Conservation (phyloP, 2,329 filamentous ascomycete species). For the Aspergillus quadrilineatus region DNA sequence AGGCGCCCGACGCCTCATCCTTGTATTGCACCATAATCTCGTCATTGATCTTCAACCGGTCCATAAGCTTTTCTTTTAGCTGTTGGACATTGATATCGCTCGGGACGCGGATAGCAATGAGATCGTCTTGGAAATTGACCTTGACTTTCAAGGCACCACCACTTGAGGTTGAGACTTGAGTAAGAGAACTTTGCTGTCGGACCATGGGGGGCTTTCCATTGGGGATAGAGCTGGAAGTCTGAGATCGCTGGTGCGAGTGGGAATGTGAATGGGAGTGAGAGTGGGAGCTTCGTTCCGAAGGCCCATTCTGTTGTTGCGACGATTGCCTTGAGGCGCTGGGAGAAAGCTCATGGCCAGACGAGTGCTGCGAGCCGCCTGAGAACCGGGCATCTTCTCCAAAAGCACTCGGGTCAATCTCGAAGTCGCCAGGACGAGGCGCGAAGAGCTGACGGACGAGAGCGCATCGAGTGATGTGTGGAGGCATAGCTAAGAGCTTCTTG, state of each 20-base stretch:
- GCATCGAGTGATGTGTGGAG: constrained; percentile 78
- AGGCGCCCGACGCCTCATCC: constrained; percentile 75
- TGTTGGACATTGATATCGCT: constrained; percentile 74
- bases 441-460: constrained; percentile 88
- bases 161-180: constrained; percentile 42
- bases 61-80: constrained; percentile 78
- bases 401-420: constrained; percentile 77
- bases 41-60: constrained; percentile 77
- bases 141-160: constrained; percentile 80
- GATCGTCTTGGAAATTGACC: constrained; percentile 86
- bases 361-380: constrained; percentile 68
- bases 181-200: constrained; percentile 55
- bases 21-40: constrained; percentile 79
- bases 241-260: constrained; percentile 37
- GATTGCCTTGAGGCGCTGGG: constrained; percentile 64
- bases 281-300: constrained; percentile 31
- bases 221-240: constrained; percentile 32
- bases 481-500: constrained; percentile 81
- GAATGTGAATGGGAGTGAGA: not conserved
- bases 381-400: constrained; percentile 69
- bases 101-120: constrained; percentile 87
- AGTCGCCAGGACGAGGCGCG: constrained; percentile 83
- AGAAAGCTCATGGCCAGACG: constrained; percentile 62
- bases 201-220: constrained; percentile 45
- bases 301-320: constrained; percentile 62